Evolutionary conservation across 2,329 filamentous ascomycete genomes (phyloP).

Genomic region (Hypoxylon sp.): DNA sequence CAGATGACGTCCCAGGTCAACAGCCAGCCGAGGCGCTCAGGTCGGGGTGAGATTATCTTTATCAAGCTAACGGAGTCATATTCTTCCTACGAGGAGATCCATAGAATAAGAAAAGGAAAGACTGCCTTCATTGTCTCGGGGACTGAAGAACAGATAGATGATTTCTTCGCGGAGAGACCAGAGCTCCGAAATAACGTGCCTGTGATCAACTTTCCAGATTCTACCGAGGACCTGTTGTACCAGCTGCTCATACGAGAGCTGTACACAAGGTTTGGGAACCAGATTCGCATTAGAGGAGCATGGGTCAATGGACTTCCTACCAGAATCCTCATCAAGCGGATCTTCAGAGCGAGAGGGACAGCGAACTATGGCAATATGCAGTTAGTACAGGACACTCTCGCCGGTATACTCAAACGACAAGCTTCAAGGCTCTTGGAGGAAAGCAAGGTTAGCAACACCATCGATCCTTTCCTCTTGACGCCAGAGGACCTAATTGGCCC

Average conservation of each 20-base stretch:
- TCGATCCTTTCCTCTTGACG: neutral
- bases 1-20: no score
- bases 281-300: neutral
- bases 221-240: neutral
- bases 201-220: neutral
- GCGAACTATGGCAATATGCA: neutral
- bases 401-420: neutral
- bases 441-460: neutral
- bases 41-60: no score
- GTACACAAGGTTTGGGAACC: neutral
- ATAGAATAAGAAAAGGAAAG: neutral
- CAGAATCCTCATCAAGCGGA: neutral
- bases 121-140: neutral
- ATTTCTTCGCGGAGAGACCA: neutral
- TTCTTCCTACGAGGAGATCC: no score
- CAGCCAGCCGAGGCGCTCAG: no score
- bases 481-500: conserved; percentile 49
- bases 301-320: neutral
- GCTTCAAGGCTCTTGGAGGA: neutral
- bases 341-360: neutral
- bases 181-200: neutral
- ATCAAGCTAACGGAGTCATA: no score
- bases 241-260: neutral
- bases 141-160: neutral
- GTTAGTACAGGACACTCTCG: neutral